Conservation (phyloP, 495 filamentous ascomycete species). For the Glarea lozoyensis region DNA sequence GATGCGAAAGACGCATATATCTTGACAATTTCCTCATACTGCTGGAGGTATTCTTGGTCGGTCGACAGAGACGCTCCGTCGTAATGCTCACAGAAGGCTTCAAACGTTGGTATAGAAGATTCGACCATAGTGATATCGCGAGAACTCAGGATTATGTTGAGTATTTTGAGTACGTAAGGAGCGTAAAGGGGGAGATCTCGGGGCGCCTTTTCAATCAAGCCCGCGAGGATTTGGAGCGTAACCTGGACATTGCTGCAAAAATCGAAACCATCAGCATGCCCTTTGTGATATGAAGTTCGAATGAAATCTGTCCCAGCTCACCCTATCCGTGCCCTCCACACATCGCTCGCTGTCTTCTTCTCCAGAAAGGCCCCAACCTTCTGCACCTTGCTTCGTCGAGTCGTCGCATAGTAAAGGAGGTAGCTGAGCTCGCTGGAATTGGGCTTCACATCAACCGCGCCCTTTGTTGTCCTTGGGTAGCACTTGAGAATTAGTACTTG, state of each 20-base stretch:
- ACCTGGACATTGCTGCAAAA: constrained; percentile 75
- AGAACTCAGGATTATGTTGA: constrained; percentile 67
- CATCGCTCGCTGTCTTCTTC: constrained; percentile 80
- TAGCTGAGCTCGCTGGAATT: constrained; percentile 94
- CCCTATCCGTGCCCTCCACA: constrained; percentile 73
- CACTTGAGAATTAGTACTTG: constrained; percentile 89
- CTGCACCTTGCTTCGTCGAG: constrained; percentile 83
- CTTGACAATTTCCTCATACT: constrained; percentile 70
- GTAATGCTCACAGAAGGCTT: constrained; percentile 72
- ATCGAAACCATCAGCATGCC: not conserved
- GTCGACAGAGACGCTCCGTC: constrained; percentile 67
- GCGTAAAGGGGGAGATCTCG: constrained; percentile 85
- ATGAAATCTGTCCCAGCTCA: constrained; percentile 32
- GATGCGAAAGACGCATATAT: constrained; percentile 72
- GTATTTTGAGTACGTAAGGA: constrained; percentile 66
- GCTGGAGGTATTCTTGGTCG: constrained; percentile 72
- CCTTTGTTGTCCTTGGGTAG: constrained; percentile 84
- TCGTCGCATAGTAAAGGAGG: constrained; percentile 89
- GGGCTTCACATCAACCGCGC: constrained; percentile 79
- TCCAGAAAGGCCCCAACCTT: constrained; percentile 89
- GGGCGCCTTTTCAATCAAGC: constrained; percentile 83
- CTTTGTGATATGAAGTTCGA: not conserved
- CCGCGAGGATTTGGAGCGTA: constrained; percentile 77
- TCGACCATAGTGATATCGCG: constrained; percentile 84
- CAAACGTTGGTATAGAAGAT: constrained; percentile 74